Evolutionary conservation across 1,284 basidiomycete species (phyloP).

Genomic region (Neonothopanus nambi): DNA sequence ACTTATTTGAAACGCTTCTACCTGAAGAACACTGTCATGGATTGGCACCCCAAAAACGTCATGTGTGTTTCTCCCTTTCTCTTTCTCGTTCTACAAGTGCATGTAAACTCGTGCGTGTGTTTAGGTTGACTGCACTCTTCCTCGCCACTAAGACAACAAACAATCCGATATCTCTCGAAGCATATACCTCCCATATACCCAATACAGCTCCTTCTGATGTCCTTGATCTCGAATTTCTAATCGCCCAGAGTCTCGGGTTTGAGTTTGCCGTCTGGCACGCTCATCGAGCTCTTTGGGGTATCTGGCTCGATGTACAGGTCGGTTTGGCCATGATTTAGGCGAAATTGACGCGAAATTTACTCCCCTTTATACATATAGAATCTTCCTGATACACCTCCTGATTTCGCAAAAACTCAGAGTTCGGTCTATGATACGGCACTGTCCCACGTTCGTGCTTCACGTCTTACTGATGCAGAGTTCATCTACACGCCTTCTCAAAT

Average conservation of each 20-base stretch:
- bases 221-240: slow-evolving; percentile 91
- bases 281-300: slow-evolving; percentile 87
- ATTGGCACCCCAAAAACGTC: slow-evolving; percentile 98
- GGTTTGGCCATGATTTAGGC: slow-evolving; percentile 20
- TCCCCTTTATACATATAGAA: slow-evolving; percentile 37
- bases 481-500: slow-evolving; percentile 93
- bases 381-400: slow-evolving; percentile 44
- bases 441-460: slow-evolving; percentile 65
- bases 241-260: slow-evolving; percentile 90
- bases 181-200: slow-evolving; percentile 80
- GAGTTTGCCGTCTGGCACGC: slow-evolving; percentile 94
- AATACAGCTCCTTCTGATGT: slow-evolving; percentile 82
- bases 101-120: not conserved
- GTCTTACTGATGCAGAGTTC: slow-evolving; percentile 91
- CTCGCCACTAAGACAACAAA: slow-evolving; percentile 98
- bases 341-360: too few relatives aligned
- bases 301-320: slow-evolving; percentile 90
- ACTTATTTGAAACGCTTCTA: slow-evolving; percentile 97
- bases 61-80: slow-evolving; percentile 64
- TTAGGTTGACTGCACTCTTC: slow-evolving; percentile 92
- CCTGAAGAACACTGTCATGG: slow-evolving; percentile 97
- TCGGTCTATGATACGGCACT: slow-evolving; percentile 60
- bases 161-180: slow-evolving; percentile 83
- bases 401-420: slow-evolving; percentile 37
- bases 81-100: not conserved